These are phyloP conservation scores for Wickerhamomyces sp. DNA, from an alignment of 1,139 yeast species.

Conservation along the genomic window DNA sequence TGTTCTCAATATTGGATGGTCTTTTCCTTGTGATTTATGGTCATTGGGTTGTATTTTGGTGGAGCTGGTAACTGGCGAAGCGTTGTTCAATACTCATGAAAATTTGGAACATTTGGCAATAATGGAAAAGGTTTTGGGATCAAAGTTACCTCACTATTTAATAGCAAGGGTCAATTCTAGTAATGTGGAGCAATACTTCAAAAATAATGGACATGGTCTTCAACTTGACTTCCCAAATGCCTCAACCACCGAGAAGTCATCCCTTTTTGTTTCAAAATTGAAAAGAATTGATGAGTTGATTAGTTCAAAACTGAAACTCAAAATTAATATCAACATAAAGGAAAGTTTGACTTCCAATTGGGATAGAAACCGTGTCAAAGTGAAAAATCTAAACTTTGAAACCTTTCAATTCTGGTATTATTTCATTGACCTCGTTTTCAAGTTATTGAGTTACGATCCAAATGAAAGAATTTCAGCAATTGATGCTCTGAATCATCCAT, in stretches of 20 bases:
- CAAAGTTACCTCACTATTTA: slow-evolving; percentile 17
- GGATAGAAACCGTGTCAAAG: slow-evolving; percentile 30
- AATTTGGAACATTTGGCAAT: slow-evolving; percentile 90
- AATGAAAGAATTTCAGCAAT: slow-evolving; percentile 56
- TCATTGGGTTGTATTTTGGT: slow-evolving; percentile 91
- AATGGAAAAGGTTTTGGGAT: slow-evolving; percentile 76
- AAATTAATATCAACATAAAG: slow-evolving; percentile 28
- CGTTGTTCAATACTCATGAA: slow-evolving; percentile 91
- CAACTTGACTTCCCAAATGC: slow-evolving; percentile 30
- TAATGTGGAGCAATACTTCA: slow-evolving; percentile 9
- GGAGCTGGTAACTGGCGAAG: slow-evolving; percentile 93
- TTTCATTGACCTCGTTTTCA: slow-evolving; percentile 61
- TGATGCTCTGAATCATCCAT: slow-evolving; percentile 69
- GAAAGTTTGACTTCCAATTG: slow-evolving; percentile 39
- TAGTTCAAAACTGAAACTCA: slow-evolving; percentile 31
- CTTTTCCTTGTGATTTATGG: slow-evolving; percentile 93
- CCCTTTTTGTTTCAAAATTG: slow-evolving; percentile 48
- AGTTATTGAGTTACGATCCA: slow-evolving; percentile 62
- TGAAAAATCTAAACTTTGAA: slow-evolving; percentile 30
- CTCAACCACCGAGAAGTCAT: slow-evolving; percentile 41
- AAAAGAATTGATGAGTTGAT: slow-evolving; percentile 42
- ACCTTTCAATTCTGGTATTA: slow-evolving; percentile 74
- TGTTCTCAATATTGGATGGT: slow-evolving; percentile 90
- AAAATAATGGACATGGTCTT: slow-evolving; percentile 8
- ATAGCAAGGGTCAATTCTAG: slow-evolving; percentile 14